Base-by-base conservation (phyloP, 2,329 filamentous ascomycete species). In the Myriosclerotinia curreyana region DNA sequence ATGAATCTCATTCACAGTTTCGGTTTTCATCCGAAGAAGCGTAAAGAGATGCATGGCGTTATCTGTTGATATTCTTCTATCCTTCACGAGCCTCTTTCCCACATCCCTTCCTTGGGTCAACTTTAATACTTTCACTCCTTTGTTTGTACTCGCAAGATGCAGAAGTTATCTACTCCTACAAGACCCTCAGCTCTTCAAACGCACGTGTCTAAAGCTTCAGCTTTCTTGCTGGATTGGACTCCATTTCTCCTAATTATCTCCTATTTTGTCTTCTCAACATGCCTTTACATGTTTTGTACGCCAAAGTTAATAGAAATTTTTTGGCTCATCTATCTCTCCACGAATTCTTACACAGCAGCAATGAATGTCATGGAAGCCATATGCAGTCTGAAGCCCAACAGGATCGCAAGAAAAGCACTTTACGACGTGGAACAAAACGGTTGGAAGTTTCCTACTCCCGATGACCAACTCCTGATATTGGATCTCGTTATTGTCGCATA, bases 401-500 rank as follows among this genome's bases (percentile, higher is more conserved):
- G 74, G 11, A 74, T 78, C 66, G 74, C 77, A 28, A 71, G 74
- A 48, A 75, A 75, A 55, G 72, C 75, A 22, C 72, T 77, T 48
- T 69, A 68, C 1, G 74, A 78, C 60, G 75, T 75, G 6, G 72
- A 75, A 65, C 72, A 76, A 55, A 78, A 75, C 49, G 71, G 72
- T 7, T 79, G 77, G 77, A 66, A 71, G 7, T 79, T 79, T 60
- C 77, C 77, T 15, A 79, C 77, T 12, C 70, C 76, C 14, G 74
- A 79, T 62, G 69, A 74, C 54, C 69, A 79, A 17, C 72, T 81
- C 3, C 75, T 75, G 0, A 75, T 77, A 34, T 73, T 81, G 22
- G 79, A 81, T 66, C 71, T 81, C 49, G 73, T 81, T 61, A 79
- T 81, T 62, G 79, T 81, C 3, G 79, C 79, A 17, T 81, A 81